Evolutionary conservation across 495 filamentous ascomycete genomes (phyloP).

Genomic region (Neurospora sp.): DNA sequence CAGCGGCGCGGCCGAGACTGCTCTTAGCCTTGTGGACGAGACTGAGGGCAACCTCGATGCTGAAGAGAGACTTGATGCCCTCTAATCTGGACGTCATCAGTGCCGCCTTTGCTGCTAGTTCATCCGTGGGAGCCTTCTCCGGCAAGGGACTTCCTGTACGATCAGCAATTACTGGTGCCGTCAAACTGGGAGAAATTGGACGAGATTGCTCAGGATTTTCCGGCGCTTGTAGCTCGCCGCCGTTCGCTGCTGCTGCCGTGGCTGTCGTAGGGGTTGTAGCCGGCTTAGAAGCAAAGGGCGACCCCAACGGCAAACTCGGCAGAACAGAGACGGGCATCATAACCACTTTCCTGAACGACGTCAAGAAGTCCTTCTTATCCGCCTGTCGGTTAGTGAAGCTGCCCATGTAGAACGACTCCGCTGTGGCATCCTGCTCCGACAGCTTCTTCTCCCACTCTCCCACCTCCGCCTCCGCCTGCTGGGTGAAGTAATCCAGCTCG

Average conservation of each 20-base stretch:
- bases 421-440: conserved; percentile 79
- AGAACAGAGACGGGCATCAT: conserved; percentile 96
- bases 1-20: conserved; percentile 72
- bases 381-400: conserved; percentile 80
- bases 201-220: conserved; percentile 30
- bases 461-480: conserved; percentile 64
- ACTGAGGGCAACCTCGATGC: conserved; percentile 85
- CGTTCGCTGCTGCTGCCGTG: conserved; percentile 17
- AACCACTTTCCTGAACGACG: conserved; percentile 95
- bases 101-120: conserved; percentile 89
- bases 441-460: conserved; percentile 82
- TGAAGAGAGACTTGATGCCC: conserved; percentile 88
- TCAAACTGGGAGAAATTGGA: conserved; percentile 34
- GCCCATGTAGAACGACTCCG: conserved; percentile 89
- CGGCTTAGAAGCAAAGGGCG: conserved; percentile 37
- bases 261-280: conserved; percentile 9
- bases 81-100: conserved; percentile 92
- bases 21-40: conserved; percentile 87
- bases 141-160: conserved; percentile 38
- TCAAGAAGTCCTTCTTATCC: conserved; percentile 92
- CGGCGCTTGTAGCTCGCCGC: conserved; percentile 15
- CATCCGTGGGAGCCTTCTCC: conserved; percentile 66
- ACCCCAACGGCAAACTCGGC: conserved; percentile 44
- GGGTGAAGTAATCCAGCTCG: conserved; percentile 78
- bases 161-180: conserved; percentile 13